A percentile compares a stretch with the other conserved stretches of the same genome.
Evolutionary conservation across 306 rosid species (phyloP).

Genomic region (Abrus precatorius): DNA sequence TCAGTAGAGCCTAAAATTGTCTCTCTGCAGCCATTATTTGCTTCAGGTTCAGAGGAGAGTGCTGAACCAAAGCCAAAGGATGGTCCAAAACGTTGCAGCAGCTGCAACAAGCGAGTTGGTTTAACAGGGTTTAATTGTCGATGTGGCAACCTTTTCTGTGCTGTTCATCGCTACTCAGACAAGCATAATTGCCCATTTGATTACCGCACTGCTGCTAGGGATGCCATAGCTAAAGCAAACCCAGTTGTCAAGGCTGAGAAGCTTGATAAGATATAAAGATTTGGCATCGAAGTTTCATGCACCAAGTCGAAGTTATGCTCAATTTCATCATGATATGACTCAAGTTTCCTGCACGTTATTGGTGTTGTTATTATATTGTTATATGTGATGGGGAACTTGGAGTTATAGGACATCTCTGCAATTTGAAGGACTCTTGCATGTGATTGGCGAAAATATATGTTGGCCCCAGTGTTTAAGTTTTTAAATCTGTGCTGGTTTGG

Average conservation of each 20-base stretch:
- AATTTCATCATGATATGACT: conserved; percentile 65
- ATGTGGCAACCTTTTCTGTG: conserved; percentile 80
- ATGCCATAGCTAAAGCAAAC: conserved; percentile 89
- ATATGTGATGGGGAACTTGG: conserved; percentile 66
- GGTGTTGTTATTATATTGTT: conserved; percentile 64
- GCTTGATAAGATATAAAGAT: conserved; percentile 83
- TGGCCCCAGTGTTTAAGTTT: conserved; percentile 63
- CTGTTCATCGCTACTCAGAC: conserved; percentile 91
- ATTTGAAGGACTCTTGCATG: conserved; percentile 66
- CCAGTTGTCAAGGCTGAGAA: conserved; percentile 92
- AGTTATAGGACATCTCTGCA: conserved; percentile 63
- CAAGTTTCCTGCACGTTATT: conserved; percentile 65
- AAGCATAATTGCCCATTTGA: conserved; percentile 84
- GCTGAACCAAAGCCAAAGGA: conserved; percentile 72
- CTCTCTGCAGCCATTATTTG: conserved; percentile 50
- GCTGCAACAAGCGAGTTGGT: conserved; percentile 91
- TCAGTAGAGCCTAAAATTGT: conserved; percentile 62
- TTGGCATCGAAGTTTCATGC: conserved; percentile 48
- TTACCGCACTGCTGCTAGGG: conserved; percentile 83
- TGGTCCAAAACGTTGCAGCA: conserved; percentile 84
- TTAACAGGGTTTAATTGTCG: conserved; percentile 92
- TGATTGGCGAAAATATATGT: conserved; percentile 73
- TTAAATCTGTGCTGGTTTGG: conserved; percentile 64
- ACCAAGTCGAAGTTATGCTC: conserved; percentile 54
- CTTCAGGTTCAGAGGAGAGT: conserved; percentile 59